phyloP scores from a whole-genome alignment of 2,329 filamentous ascomycete genomes.

The Coleophoma cylindrospora region DNA sequence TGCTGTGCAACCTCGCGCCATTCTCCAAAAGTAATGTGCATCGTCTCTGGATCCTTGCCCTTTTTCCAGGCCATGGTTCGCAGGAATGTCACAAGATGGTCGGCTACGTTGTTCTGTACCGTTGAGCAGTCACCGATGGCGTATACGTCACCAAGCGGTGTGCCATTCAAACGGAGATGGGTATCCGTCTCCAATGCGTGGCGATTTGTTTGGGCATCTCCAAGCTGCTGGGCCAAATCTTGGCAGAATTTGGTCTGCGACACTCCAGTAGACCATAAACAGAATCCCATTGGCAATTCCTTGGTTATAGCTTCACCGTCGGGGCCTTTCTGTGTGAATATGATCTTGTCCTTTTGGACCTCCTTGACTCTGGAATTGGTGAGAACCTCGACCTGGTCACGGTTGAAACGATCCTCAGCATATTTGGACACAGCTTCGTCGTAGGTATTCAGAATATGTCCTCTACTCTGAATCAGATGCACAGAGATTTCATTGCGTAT shows the following conservation, averaged over 20 bases:
- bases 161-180: slow-evolving; percentile 82
- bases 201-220: slow-evolving; percentile 73
- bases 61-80: slow-evolving; percentile 87
- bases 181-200: slow-evolving; percentile 93
- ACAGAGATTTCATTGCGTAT: slow-evolving; percentile 97
- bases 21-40: slow-evolving; percentile 80
- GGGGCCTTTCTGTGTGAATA: slow-evolving; percentile 79
- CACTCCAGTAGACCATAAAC: slow-evolving; percentile 95
- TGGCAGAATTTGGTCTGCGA: slow-evolving; percentile 78
- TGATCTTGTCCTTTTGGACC: slow-evolving; percentile 74
- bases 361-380: slow-evolving; percentile 93
- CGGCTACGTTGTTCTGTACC: slow-evolving; percentile 94
- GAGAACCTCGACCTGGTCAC: slow-evolving; percentile 85
- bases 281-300: slow-evolving; percentile 93
- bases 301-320: slow-evolving; percentile 76
- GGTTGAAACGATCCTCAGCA: slow-evolving; percentile 83
- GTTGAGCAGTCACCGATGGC: slow-evolving; percentile 95
- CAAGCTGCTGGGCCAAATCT: slow-evolving; percentile 71
- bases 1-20: slow-evolving; percentile 82
- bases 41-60: slow-evolving; percentile 82
- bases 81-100: slow-evolving; percentile 86
- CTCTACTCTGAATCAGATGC: slow-evolving; percentile 89
- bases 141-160: slow-evolving; percentile 91
- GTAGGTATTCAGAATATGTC: slow-evolving; percentile 96
- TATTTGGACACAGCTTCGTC: slow-evolving; percentile 91